A percentile compares a stretch with the other conserved stretches of the same genome.
Evolutionary conservation across 306 rosid genomes (phyloP).

Genomic region (Corylus avellana): DNA sequence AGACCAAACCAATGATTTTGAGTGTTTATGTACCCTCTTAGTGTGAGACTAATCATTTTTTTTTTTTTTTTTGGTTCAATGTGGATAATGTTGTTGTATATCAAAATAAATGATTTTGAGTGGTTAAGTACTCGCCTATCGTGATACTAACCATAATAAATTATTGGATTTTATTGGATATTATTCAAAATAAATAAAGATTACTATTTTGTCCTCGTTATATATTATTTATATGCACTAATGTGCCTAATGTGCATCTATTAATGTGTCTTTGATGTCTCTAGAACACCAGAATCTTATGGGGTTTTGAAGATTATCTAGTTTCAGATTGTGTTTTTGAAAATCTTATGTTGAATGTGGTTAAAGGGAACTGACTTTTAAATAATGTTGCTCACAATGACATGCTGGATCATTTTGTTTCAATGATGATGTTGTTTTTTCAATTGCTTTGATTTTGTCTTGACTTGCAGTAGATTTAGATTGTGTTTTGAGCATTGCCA

Average conservation of each 20-base stretch:
- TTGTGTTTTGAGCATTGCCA: background rate
- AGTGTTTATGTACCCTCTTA: too few relatives aligned
- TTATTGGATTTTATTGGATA: too few relatives aligned
- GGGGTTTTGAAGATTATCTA: background rate
- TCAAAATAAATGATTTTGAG: too few relatives aligned
- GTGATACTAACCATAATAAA: too few relatives aligned
- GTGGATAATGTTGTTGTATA: too few relatives aligned
- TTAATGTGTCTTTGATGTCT: background rate
- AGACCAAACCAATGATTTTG: too few relatives aligned
- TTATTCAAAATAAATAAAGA: too few relatives aligned
- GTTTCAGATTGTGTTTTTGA: background rate
- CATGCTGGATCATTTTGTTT: background rate
- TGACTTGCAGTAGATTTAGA: background rate
- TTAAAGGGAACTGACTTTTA: background rate
- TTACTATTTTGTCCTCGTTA: background rate
- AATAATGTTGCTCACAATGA: background rate
- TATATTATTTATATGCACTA: background rate
- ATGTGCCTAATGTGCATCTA: background rate
- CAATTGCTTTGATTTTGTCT: background rate
- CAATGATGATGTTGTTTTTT: background rate
- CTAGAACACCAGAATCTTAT: background rate
- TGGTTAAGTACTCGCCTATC: too few relatives aligned
- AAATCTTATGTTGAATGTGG: background rate
- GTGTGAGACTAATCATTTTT: too few relatives aligned
- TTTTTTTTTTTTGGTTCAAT: too few relatives aligned